A percentile compares a stretch with the other conserved stretches of the same genome.
These are phyloP conservation scores for Myxozyma lipomycoides DNA, from an alignment of 805 yeast genomes.

Conservation along the genomic window DNA sequence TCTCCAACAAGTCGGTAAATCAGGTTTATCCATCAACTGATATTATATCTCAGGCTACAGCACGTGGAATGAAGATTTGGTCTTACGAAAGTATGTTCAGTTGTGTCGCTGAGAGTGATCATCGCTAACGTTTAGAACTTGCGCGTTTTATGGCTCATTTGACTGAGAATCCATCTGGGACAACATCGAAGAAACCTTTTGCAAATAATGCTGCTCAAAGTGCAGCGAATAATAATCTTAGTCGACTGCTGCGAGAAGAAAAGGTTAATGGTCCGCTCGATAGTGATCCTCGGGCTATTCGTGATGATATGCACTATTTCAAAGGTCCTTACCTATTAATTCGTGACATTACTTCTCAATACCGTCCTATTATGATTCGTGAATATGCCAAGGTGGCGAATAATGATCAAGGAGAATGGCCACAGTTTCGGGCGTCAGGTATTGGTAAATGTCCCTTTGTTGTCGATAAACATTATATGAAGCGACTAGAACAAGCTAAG, in stretches of 20 bases:
- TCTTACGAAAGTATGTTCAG: conserved; percentile 54
- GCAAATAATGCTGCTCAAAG: conserved; percentile 1
- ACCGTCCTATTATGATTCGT: conserved; percentile 73
- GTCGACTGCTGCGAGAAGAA: conserved; percentile 74
- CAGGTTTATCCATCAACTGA: conserved; percentile 48
- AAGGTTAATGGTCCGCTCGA: conserved; percentile 82
- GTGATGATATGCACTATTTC: conserved; percentile 83
- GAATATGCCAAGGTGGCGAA: conserved; percentile 61
- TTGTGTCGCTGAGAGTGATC: background rate
- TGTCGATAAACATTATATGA: conserved; percentile 28
- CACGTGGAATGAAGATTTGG: conserved; percentile 76
- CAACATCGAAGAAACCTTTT: background rate
- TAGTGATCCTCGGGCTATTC: conserved; percentile 76
- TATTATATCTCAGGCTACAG: conserved; percentile 60
- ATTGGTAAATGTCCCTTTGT: conserved; percentile 82
- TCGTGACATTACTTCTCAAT: conserved; percentile 72
- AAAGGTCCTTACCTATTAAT: conserved; percentile 69
- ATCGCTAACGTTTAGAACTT: conserved; percentile 7
- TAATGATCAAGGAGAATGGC: conserved; percentile 48
- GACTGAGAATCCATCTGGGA: conserved; percentile 12
- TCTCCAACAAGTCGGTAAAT: conserved; percentile 57
- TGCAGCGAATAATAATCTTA: conserved; percentile 30
- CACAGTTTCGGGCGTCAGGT: conserved; percentile 56
- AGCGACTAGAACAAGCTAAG: background rate
- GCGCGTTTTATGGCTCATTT: conserved; percentile 19